These are phyloP conservation scores for Amanita pseudoporphyria DNA, from an alignment of 768 basidiomycete genomes.

Conservation along the genomic window DNA sequence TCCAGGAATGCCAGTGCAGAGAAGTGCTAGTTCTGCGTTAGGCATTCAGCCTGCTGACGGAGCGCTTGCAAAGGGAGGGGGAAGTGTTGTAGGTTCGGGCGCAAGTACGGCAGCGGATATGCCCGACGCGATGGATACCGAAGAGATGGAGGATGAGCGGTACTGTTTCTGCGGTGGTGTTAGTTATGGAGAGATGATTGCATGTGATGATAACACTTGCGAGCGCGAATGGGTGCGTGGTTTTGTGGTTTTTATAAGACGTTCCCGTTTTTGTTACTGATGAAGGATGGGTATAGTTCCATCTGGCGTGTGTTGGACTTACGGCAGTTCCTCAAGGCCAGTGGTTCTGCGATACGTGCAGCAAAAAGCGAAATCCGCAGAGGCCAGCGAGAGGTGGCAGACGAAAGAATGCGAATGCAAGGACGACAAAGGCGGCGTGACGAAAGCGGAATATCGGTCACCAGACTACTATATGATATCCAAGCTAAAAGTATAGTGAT, in stretches of 20 bases:
- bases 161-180: constrained; percentile 84
- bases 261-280: constrained; percentile 5
- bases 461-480: background rate
- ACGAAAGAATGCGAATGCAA: constrained; percentile 17
- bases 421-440: constrained; percentile 5
- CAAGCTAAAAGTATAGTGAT: no score
- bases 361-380: constrained; percentile 42
- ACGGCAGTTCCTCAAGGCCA: constrained; percentile 53
- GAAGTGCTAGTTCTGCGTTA: constrained; percentile 19
- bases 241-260: constrained; percentile 9
- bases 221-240: constrained; percentile 86
- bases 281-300: constrained; percentile 47
- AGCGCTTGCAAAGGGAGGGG: constrained; percentile 12
- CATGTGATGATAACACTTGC: constrained; percentile 76
- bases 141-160: constrained; percentile 50
- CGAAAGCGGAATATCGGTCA: no score
- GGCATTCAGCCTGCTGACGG: constrained; percentile 9
- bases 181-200: constrained; percentile 94
- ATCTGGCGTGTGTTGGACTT: constrained; percentile 67
- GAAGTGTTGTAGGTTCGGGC: constrained; percentile 12
- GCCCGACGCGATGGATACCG: constrained; percentile 35
- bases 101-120: constrained; percentile 19
- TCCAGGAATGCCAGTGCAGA: constrained; percentile 67
- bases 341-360: constrained; percentile 72
- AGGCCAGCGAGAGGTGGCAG: constrained; percentile 45